Conservation (phyloP, 2,329 filamentous ascomycete species). For the Hawksworthiomyces lignivorus region DNA sequence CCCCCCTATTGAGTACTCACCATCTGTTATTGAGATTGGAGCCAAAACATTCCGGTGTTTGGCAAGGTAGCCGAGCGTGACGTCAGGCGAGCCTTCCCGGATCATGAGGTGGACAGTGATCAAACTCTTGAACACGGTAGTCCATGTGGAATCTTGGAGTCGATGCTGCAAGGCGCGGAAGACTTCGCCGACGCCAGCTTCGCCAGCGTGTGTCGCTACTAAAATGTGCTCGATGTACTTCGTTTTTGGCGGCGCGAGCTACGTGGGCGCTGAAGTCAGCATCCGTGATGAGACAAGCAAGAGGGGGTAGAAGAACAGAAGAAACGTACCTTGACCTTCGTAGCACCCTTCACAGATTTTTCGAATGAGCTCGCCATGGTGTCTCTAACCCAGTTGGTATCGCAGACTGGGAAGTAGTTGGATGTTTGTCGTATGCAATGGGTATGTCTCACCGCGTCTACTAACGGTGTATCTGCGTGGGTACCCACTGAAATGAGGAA, state of each 20-base stretch:
- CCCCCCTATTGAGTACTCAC: conserved; percentile 40
- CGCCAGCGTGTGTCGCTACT: conserved; percentile 86
- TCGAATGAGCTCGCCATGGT: conserved; percentile 83
- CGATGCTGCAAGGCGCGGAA: conserved; percentile 86
- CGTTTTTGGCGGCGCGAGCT: conserved; percentile 94
- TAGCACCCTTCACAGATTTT: conserved; percentile 98
- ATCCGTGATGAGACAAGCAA: neutral
- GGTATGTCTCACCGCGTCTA: too few species aligned
- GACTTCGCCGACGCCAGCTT: conserved; percentile 90
- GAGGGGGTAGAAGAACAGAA: neutral
- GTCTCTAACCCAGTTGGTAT: neutral
- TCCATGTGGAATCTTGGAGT: conserved; percentile 95
- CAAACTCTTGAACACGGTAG: conserved; percentile 96
- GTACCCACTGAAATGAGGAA: too few species aligned
- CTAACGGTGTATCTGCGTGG: too few species aligned
- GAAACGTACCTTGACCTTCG: conserved; percentile 78
- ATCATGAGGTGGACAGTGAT: conserved; percentile 98
- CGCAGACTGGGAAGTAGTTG: neutral
- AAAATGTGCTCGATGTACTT: conserved; percentile 99
- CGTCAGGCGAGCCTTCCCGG: conserved; percentile 82
- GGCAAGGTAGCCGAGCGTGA: conserved; percentile 76
- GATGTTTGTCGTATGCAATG: neutral
- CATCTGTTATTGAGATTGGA: conserved; percentile 86
- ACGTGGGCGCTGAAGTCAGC: neutral
- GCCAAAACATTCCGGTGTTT: conserved; percentile 76